Percentiles rank a stretch among this genome's conserved stretches.
Evolutionary conservation across 148 eudicot species (phyloP).

Genomic region (Fagopyrum tataricum): DNA sequence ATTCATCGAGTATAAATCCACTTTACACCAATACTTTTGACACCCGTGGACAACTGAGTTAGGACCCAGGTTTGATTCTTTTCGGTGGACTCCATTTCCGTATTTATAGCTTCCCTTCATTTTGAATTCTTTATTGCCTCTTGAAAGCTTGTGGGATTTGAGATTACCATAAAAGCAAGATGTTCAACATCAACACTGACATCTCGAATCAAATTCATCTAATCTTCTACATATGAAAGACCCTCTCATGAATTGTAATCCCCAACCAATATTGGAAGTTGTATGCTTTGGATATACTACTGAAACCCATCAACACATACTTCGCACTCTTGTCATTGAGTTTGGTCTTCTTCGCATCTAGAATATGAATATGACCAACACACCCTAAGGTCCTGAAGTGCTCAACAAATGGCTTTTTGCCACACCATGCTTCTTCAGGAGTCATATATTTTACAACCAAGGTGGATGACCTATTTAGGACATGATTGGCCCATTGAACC

Average conservation of each 20-base stretch:
- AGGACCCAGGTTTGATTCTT: background rate
- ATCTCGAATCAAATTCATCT: background rate
- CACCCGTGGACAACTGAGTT: background rate
- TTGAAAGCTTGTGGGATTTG: conserved; percentile 4
- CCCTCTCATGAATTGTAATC: background rate
- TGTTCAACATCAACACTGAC: background rate
- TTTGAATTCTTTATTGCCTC: background rate
- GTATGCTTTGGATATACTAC: background rate
- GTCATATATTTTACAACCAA: background rate
- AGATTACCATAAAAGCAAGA: background rate
- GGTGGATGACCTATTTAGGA: background rate
- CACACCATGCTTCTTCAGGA: too few species aligned
- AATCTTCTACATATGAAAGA: background rate
- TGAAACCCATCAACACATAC: background rate
- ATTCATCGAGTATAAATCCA: background rate
- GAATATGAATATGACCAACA: background rate
- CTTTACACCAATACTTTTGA: background rate
- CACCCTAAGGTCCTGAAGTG: background rate
- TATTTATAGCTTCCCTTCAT: background rate
- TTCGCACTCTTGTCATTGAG: conserved; percentile 2
- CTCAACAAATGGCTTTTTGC: too few species aligned
- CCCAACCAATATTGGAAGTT: background rate
- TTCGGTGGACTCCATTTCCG: background rate
- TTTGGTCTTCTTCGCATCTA: background rate
- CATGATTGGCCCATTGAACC: background rate